phyloP scores from a whole-genome alignment of 495 filamentous ascomycete genomes.

The Acidomyces sp. region DNA sequence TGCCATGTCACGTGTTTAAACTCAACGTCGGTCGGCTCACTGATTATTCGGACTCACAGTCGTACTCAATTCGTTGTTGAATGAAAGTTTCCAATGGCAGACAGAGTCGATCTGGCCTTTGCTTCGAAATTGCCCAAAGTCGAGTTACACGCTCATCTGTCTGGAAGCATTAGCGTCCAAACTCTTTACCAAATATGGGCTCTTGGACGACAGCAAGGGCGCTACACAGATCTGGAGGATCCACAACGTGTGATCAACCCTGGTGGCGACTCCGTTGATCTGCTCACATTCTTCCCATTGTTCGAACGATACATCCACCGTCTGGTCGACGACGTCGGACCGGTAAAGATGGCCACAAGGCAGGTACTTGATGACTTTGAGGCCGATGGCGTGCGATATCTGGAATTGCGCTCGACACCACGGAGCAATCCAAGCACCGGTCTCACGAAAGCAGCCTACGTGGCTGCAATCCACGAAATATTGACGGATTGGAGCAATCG shows the following conservation, averaged over 20 bases:
- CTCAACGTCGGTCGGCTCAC: too few relatives aligned
- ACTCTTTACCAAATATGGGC: conserved; percentile 67
- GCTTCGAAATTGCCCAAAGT: conserved; percentile 25
- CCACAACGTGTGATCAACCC: conserved; percentile 54
- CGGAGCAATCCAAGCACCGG: conserved; percentile 38
- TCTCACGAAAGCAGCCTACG: conserved; percentile 49
- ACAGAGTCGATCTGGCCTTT: conserved; percentile 16
- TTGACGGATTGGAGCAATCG: not conserved
- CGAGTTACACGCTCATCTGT: conserved; percentile 70
- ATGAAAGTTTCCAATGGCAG: too few relatives aligned
- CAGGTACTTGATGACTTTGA: conserved; percentile 60
- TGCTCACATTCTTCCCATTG: conserved; percentile 51
- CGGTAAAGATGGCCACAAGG: conserved; percentile 47
- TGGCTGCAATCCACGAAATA: conserved; percentile 37
- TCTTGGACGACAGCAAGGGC: conserved; percentile 37
- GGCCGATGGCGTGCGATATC: conserved; percentile 59
- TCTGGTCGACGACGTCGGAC: conserved; percentile 46
- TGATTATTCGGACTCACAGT: too few relatives aligned
- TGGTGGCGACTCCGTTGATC: conserved; percentile 45
- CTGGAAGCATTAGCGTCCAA: conserved; percentile 63
- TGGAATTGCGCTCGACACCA: conserved; percentile 74
- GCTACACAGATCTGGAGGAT: conserved; percentile 43
- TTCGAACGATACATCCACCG: conserved; percentile 70
- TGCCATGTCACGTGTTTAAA: too few relatives aligned
- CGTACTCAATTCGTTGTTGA: too few relatives aligned